Percentiles rank a stretch among this genome's conserved stretches.
These are phyloP conservation scores for Royoungia palumana DNA, from an alignment of 768 basidiomycete species.

Conservation along the genomic window DNA sequence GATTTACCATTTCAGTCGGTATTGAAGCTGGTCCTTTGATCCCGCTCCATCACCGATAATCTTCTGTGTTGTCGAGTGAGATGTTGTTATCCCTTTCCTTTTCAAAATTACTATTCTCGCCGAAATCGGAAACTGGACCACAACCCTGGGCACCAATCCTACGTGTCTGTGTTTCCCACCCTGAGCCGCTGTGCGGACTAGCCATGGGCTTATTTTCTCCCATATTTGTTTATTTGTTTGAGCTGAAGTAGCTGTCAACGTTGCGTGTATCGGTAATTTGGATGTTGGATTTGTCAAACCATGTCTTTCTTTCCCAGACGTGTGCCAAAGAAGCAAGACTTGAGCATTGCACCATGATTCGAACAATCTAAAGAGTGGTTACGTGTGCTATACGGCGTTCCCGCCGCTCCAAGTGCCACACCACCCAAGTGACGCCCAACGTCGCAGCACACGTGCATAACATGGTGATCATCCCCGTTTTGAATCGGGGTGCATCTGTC, in stretches of 20 bases:
- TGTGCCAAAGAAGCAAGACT: neutral
- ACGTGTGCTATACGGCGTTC: constrained; percentile 18
- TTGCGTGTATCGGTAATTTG: constrained; percentile 12
- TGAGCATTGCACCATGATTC: neutral
- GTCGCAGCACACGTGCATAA: constrained; percentile 57
- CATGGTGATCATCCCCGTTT: constrained; percentile 69
- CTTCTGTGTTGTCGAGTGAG: constrained; percentile 14
- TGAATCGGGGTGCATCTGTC: constrained; percentile 65
- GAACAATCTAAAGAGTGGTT: no score
- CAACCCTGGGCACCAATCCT: neutral
- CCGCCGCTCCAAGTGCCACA: constrained; percentile 51
- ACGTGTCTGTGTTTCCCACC: neutral
- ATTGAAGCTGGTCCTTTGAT: constrained; percentile 5
- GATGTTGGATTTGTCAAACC: neutral
- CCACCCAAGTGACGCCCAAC: constrained; percentile 49
- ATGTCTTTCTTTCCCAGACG: neutral
- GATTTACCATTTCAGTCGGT: constrained; percentile 3
- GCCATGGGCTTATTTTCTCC: constrained; percentile 1
- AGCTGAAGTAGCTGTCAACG: constrained; percentile 7
- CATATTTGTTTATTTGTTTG: constrained; percentile 1
- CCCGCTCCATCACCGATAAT: constrained; percentile 8
- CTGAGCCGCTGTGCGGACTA: constrained; percentile 19
- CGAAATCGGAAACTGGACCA: neutral
- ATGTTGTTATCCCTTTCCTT: constrained; percentile 3
- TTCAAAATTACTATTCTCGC: no score